These are phyloP conservation scores for Fusarium foetens DNA, from an alignment of 2,329 filamentous ascomycete species.

Conservation along the genomic window DNA sequence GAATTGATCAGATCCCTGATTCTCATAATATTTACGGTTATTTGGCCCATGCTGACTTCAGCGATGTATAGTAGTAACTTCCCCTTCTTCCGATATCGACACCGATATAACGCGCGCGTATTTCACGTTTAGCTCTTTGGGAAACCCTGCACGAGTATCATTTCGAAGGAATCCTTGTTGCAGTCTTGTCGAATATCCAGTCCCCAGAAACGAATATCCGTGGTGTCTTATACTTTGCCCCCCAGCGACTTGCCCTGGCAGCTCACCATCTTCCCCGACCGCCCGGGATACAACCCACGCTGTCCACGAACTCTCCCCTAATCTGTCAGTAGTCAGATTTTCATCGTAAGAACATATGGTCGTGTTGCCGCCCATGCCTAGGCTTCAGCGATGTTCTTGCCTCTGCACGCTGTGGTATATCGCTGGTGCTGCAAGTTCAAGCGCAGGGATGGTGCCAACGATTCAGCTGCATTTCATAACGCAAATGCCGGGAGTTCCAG, in stretches of 20 bases:
- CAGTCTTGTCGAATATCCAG: background rate
- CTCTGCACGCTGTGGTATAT: background rate
- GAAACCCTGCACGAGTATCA: background rate
- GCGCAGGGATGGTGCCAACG: background rate
- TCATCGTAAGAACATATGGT: background rate
- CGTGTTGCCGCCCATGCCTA: too few relatives aligned
- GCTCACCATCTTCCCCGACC: background rate
- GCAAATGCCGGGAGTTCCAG: background rate
- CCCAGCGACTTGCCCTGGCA: background rate
- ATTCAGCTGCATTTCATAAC: background rate
- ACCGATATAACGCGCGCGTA: background rate
- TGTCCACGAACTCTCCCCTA: background rate
- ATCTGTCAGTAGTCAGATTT: too few relatives aligned
- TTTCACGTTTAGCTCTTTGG: background rate
- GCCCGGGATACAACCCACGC: background rate
- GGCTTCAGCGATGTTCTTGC: background rate
- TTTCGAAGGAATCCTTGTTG: too few relatives aligned
- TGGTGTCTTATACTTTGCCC: background rate
- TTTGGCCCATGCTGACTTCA: background rate
- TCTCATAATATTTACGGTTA: too few relatives aligned
- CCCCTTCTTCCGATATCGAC: background rate
- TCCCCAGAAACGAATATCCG: background rate
- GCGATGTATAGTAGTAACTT: background rate
- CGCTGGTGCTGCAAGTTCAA: background rate
- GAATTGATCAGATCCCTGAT: background rate